These are phyloP conservation scores for Lentinus tigrinus DNA, from an alignment of 768 basidiomycete genomes.

Conservation along the genomic window DNA sequence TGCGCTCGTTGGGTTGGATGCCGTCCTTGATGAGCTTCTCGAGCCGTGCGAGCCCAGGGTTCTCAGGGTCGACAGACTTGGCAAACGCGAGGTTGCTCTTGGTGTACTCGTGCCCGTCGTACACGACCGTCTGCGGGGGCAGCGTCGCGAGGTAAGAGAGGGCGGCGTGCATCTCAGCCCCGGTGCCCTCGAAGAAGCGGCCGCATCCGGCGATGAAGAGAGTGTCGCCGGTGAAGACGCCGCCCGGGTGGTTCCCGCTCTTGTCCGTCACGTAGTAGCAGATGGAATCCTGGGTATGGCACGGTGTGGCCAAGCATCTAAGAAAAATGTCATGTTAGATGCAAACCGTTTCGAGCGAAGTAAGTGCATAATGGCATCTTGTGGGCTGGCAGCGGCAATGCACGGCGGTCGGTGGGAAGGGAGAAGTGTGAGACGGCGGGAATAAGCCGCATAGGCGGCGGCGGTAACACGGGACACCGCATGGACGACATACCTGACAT, in stretches of 20 bases:
- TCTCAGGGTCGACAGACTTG: constrained; percentile 59
- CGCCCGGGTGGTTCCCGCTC: constrained; percentile 55
- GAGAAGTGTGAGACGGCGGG: background rate
- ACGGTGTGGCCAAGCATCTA: constrained; percentile 85
- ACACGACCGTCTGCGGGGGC: constrained; percentile 78
- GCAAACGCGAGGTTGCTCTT: constrained; percentile 71
- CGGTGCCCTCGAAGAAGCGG: constrained; percentile 90
- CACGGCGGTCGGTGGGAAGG: no score
- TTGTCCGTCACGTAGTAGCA: constrained; percentile 70
- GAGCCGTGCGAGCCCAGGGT: constrained; percentile 59
- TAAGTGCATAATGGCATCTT: no score
- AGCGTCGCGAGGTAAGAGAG: constrained; percentile 68
- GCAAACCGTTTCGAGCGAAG: no score
- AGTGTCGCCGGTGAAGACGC: constrained; percentile 94
- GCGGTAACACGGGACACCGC: background rate
- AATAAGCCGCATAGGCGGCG: no score
- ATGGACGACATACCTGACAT: constrained; percentile 48
- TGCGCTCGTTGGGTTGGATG: constrained; percentile 69
- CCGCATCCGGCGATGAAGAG: constrained; percentile 89
- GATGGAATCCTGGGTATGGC: constrained; percentile 96
- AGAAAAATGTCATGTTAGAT: background rate
- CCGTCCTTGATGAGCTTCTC: constrained; percentile 56
- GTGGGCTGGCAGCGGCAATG: no score
- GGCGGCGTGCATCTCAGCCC: constrained; percentile 77
- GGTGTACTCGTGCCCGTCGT: constrained; percentile 94